These are phyloP conservation scores for Pichia deserticola DNA, from an alignment of 805 yeast species.

Conservation along the genomic window DNA sequence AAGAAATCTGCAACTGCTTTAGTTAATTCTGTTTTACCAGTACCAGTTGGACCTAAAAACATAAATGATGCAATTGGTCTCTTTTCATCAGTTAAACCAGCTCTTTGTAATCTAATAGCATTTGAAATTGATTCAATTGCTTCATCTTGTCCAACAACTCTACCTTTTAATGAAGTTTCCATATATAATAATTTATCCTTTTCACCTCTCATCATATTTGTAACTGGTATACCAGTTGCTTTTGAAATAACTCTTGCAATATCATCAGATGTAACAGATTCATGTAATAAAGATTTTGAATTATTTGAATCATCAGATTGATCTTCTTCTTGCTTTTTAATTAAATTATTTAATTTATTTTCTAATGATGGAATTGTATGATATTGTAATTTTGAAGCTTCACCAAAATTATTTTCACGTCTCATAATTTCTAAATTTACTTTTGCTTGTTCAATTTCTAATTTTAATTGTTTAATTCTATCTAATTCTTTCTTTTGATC, in stretches of 20 bases:
- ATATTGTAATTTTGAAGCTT: constrained; percentile 86
- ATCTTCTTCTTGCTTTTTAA: constrained; percentile 24
- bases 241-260: constrained; percentile 87
- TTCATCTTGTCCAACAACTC: constrained; percentile 93
- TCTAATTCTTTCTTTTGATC: constrained; percentile 72
- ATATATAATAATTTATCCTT: constrained; percentile 82
- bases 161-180: constrained; percentile 69
- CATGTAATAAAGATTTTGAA: constrained; percentile 53
- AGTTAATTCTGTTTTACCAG: constrained; percentile 95
- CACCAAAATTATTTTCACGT: constrained; percentile 77
- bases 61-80: constrained; percentile 95
- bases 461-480: constrained; percentile 68
- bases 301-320: constrained; percentile 27
- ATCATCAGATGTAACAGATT: constrained; percentile 89
- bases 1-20: constrained; percentile 87
- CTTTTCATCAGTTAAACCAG: constrained; percentile 90
- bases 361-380: constrained; percentile 79
- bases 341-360: constrained; percentile 43
- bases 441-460: constrained; percentile 76
- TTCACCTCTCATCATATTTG: constrained; percentile 87
- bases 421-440: constrained; percentile 76
- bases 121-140: constrained; percentile 86
- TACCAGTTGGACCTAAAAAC: constrained; percentile 98
- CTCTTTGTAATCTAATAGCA: constrained; percentile 93
- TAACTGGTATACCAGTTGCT: constrained; percentile 94